Evolutionary conservation across 441 rosid species (phyloP).

Genomic region (Gossypium aridum): DNA sequence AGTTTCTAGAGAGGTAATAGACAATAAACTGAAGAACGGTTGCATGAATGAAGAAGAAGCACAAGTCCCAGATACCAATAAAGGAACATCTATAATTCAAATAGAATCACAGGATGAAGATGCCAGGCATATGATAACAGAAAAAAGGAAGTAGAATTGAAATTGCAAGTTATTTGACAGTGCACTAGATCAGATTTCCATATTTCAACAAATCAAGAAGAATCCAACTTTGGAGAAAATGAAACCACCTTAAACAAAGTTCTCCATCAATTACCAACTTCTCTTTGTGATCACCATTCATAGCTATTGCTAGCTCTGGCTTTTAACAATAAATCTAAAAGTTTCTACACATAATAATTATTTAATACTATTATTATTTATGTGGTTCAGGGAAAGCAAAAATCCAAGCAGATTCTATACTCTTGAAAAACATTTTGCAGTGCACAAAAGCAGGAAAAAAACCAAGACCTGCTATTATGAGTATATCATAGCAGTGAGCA

Average conservation of each 20-base stretch:
- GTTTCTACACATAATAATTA: not conserved
- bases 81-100: not conserved
- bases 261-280: not conserved
- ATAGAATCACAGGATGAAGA: not conserved
- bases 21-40: not conserved
- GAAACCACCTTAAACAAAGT: not conserved
- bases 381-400: not conserved
- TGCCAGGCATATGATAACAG: not conserved
- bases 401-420: not conserved
- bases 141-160: not conserved
- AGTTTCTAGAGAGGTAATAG: not conserved
- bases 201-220: slow-evolving; percentile 3
- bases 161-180: not conserved
- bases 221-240: not conserved
- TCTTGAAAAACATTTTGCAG: not conserved
- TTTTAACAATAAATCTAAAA: no score
- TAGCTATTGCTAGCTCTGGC: not conserved
- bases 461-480: not conserved
- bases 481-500: not conserved
- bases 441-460: not conserved
- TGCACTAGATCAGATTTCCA: not conserved
- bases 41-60: not conserved
- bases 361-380: not conserved
- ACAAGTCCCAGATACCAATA: not conserved
- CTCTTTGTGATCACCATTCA: not conserved